These are phyloP conservation scores for Nakazawaea populi DNA, from an alignment of 805 yeast genomes.

Conservation along the genomic window DNA sequence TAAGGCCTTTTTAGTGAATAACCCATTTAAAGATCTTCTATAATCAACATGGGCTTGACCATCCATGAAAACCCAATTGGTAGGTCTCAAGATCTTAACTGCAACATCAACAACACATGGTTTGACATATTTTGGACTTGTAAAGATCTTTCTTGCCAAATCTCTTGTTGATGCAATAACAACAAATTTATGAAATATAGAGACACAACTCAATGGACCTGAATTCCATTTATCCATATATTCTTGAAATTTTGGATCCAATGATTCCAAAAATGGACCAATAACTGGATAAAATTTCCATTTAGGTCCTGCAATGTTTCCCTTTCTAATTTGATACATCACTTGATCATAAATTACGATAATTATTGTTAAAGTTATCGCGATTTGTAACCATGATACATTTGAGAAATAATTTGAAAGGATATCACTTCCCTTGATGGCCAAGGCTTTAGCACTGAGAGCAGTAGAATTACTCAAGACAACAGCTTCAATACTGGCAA, in stretches of 20 bases:
- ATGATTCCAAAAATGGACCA: constrained; percentile 91
- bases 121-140: constrained; percentile 81
- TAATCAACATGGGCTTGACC: constrained; percentile 95
- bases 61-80: constrained; percentile 96
- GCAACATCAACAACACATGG: constrained; percentile 99
- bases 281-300: constrained; percentile 90
- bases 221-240: constrained; percentile 91
- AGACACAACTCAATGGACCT: constrained; percentile 93
- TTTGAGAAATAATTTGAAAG: constrained; percentile 11
- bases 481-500: constrained; percentile 10
- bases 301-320: constrained; percentile 84
- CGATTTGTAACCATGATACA: constrained; percentile 50
- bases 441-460: neutral
- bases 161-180: constrained; percentile 89
- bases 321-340: constrained; percentile 75
- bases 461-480: neutral
- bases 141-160: constrained; percentile 79
- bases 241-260: constrained; percentile 94
- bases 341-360: constrained; percentile 66
- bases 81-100: constrained; percentile 84
- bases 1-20: constrained; percentile 81
- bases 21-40: constrained; percentile 82
- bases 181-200: constrained; percentile 96
- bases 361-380: constrained; percentile 39
- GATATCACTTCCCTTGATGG: neutral